These are phyloP conservation scores for Arxiozyma bovina DNA, from an alignment of 1,139 yeast genomes.

Conservation along the genomic window DNA sequence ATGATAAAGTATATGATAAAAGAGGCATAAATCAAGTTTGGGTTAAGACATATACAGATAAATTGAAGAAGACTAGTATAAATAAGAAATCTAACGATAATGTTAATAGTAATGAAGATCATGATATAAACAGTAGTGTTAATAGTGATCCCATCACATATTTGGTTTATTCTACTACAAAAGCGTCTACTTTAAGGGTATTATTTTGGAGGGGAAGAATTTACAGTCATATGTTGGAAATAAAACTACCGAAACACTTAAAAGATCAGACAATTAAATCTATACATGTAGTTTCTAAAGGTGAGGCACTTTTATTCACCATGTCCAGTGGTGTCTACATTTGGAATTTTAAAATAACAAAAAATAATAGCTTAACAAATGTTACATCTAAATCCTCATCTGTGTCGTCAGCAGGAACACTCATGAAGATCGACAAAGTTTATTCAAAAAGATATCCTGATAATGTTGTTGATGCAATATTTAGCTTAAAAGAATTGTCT, in stretches of 20 bases:
- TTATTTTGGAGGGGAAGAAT: slow-evolving; percentile 24
- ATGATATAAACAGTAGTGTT: not conserved
- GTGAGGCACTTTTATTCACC: slow-evolving; percentile 18
- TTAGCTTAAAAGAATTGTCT: not conserved
- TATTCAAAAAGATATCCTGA: slow-evolving; percentile 18
- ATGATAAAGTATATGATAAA: slow-evolving; percentile 27
- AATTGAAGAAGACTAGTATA: not conserved
- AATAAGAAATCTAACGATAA: not conserved
- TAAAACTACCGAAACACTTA: not conserved
- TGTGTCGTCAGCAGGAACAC: not conserved
- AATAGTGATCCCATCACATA: slow-evolving; percentile 13
- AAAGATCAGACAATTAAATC: slow-evolving; percentile 18
- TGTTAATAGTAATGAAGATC: not conserved
- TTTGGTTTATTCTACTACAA: slow-evolving; percentile 19
- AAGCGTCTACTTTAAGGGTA: slow-evolving; percentile 17
- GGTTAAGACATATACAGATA: slow-evolving; percentile 10
- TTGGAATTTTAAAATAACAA: slow-evolving; percentile 16
- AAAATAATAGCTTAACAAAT: slow-evolving; percentile 2
- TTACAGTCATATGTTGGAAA: slow-evolving; percentile 22
- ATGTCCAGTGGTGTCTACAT: slow-evolving; percentile 17
- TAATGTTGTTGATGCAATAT: slow-evolving; percentile 13
- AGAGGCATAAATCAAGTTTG: slow-evolving; percentile 25
- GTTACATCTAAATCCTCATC: not conserved
- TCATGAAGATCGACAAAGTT: slow-evolving; percentile 15
- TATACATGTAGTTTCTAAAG: slow-evolving; percentile 10